A percentile compares a stretch with the other conserved stretches of the same genome.
Conservation (phyloP, 2,329 filamentous ascomycete genomes). For the Scedosporium apiospermum region DNA sequence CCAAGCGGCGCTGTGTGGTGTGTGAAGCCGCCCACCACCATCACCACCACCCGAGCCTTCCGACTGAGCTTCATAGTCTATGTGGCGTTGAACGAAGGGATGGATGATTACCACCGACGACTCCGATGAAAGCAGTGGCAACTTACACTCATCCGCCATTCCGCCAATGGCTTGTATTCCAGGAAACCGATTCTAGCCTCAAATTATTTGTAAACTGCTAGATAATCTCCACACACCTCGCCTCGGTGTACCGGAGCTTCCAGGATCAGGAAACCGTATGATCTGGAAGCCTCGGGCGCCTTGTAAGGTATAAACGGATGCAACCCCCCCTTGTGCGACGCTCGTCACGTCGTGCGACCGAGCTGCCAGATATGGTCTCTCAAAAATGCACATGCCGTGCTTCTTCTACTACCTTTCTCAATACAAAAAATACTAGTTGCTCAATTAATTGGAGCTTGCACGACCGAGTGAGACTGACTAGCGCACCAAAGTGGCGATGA, state of each 20-base stretch:
- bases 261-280: not conserved
- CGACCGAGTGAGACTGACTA: not conserved
- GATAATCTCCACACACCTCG: not conserved
- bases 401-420: too few relatives aligned
- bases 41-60: too few relatives aligned
- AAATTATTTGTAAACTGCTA: too few relatives aligned
- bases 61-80: too few relatives aligned
- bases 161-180: not conserved
- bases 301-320: not conserved
- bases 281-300: not conserved
- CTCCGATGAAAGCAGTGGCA: not conserved
- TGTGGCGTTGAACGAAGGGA: too few relatives aligned
- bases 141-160: not conserved
- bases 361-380: too few relatives aligned
- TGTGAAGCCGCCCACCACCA: too few relatives aligned
- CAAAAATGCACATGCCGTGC: too few relatives aligned
- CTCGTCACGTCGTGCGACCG: not conserved
- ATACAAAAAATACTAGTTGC: too few relatives aligned
- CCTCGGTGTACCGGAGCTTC: not conserved
- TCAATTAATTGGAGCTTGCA: not conserved
- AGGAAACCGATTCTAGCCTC: not conserved
- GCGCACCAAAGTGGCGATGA: not conserved
- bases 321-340: not conserved
- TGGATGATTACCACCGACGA: too few relatives aligned
- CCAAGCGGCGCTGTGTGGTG: too few relatives aligned